Evolutionary conservation across 2,329 filamentous ascomycete genomes (phyloP).

Genomic region (Cucurbitaria berberidis): DNA sequence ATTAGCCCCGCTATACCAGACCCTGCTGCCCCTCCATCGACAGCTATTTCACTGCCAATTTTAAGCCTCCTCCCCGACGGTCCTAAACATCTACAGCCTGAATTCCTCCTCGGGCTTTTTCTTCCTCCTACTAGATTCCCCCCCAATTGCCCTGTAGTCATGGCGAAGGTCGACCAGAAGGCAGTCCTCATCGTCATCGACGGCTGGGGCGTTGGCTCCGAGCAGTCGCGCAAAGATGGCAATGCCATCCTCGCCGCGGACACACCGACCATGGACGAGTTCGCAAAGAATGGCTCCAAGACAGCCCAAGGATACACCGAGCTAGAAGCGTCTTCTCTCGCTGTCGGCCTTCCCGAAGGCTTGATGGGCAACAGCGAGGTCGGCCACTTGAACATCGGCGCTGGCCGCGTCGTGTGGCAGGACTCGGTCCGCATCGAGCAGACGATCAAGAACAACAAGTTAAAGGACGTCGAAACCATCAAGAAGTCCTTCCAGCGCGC

Average conservation of each 20-base stretch:
- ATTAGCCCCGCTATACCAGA: slow-evolving; percentile 26
- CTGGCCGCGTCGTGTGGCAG: slow-evolving; percentile 97
- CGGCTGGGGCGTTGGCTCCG: slow-evolving; percentile 90
- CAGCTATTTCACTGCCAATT: slow-evolving; percentile 15
- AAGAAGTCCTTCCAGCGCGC: slow-evolving; percentile 78
- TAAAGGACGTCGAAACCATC: slow-evolving; percentile 78
- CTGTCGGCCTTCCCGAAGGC: slow-evolving; percentile 93
- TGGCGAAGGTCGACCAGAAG: slow-evolving; percentile 73
- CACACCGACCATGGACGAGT: slow-evolving; percentile 93
- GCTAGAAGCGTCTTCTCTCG: slow-evolving; percentile 93
- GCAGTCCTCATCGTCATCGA: slow-evolving; percentile 91
- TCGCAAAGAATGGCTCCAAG: slow-evolving; percentile 69
- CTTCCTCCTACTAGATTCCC: not conserved
- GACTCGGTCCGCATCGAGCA: slow-evolving; percentile 92
- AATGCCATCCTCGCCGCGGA: slow-evolving; percentile 94
- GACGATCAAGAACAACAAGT: slow-evolving; percentile 83
- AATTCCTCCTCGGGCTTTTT: slow-evolving; percentile 5
- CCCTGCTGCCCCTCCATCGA: slow-evolving; percentile 34
- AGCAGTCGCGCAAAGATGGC: slow-evolving; percentile 81
- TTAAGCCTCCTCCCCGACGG: not conserved
- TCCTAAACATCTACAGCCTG: not conserved
- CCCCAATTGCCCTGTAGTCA: slow-evolving; percentile 50
- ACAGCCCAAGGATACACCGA: slow-evolving; percentile 84
- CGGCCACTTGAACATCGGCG: slow-evolving; percentile 97
- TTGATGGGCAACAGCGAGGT: slow-evolving; percentile 99